Percentiles rank a stretch among this genome's conserved stretches.
Evolutionary conservation across 345 rosid species (phyloP).

Genomic region (Lepidium sativum): DNA sequence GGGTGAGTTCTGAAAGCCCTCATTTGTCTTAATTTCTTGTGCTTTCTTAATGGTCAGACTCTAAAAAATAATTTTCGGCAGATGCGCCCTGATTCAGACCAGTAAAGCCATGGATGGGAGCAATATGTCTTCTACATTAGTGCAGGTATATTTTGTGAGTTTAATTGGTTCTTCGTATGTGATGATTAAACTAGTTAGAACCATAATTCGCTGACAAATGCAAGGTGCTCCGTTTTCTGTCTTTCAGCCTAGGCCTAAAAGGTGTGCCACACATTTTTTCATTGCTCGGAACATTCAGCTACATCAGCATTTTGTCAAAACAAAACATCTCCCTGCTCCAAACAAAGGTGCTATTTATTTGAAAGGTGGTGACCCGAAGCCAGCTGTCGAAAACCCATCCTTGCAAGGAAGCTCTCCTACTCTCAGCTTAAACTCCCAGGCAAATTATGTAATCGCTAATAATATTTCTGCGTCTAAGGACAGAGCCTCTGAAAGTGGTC

Average conservation of each 20-base stretch:
- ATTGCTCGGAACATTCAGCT: constrained; percentile 48
- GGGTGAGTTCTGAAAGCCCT: constrained; percentile 33
- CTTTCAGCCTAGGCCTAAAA: constrained; percentile 41
- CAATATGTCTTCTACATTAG: constrained; percentile 16
- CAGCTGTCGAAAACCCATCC: constrained; percentile 27
- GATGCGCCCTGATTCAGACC: constrained; percentile 32
- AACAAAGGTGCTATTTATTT: constrained; percentile 24
- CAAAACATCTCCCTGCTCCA: constrained; percentile 35
- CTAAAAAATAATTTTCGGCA: constrained; percentile 7
- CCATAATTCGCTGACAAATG: constrained; percentile 12
- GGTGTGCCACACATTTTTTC: constrained; percentile 47
- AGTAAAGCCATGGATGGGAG: constrained; percentile 29
- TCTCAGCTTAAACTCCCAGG: constrained; percentile 25
- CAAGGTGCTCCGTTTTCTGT: constrained; percentile 28
- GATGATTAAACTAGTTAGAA: not conserved
- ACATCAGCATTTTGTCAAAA: constrained; percentile 40
- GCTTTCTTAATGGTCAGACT: not conserved
- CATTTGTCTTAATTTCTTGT: not conserved
- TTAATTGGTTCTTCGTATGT: not conserved
- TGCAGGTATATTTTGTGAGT: constrained; percentile 32
- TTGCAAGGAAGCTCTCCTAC: constrained; percentile 27
- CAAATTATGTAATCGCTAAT: constrained; percentile 23
- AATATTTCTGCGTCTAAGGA: constrained; percentile 24
- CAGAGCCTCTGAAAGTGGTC: constrained; percentile 28
- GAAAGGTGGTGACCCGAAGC: constrained; percentile 21